phyloP scores from a whole-genome alignment of 129 eudicot genomes.

The Arctium lappa region DNA sequence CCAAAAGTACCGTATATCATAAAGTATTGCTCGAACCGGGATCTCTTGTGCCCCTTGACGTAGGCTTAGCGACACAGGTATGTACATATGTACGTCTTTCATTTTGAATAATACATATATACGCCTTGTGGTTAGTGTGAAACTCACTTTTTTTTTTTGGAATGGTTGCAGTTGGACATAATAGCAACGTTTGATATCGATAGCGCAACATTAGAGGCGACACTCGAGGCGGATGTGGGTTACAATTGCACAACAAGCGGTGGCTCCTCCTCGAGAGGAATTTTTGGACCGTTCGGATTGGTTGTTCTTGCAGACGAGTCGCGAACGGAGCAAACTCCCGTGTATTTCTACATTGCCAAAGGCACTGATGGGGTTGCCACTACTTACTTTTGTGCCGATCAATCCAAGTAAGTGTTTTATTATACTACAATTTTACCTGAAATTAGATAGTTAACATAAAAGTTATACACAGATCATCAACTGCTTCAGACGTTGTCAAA shows the following conservation, averaged over 20 bases:
- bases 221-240: slow-evolving; percentile 45
- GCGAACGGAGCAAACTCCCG: slow-evolving; percentile 64
- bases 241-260: slow-evolving; percentile 71
- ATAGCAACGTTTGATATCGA: slow-evolving; percentile 61
- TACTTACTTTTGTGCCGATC: slow-evolving; percentile 75
- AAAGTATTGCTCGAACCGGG: slow-evolving; percentile 64
- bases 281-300: slow-evolving; percentile 83
- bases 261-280: slow-evolving; percentile 63
- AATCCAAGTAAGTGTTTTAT: slow-evolving; percentile 46
- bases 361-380: slow-evolving; percentile 48
- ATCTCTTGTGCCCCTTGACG: slow-evolving; percentile 58
- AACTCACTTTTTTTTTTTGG: neutral
- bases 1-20: slow-evolving; percentile 12
- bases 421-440: neutral
- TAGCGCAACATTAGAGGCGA: slow-evolving; percentile 29
- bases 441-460: neutral
- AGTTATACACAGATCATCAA: slow-evolving; percentile 58
- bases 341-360: slow-evolving; percentile 74
- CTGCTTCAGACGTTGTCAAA: slow-evolving; percentile 66
- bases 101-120: neutral
- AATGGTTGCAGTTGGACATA: slow-evolving; percentile 66
- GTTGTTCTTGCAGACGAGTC: slow-evolving; percentile 70
- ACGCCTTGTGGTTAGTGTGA: neutral
- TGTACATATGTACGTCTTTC: neutral
- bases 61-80: slow-evolving; percentile 74